phyloP scores from a whole-genome alignment of 2,329 filamentous ascomycete species.

The Neonectria neomacrospora region DNA sequence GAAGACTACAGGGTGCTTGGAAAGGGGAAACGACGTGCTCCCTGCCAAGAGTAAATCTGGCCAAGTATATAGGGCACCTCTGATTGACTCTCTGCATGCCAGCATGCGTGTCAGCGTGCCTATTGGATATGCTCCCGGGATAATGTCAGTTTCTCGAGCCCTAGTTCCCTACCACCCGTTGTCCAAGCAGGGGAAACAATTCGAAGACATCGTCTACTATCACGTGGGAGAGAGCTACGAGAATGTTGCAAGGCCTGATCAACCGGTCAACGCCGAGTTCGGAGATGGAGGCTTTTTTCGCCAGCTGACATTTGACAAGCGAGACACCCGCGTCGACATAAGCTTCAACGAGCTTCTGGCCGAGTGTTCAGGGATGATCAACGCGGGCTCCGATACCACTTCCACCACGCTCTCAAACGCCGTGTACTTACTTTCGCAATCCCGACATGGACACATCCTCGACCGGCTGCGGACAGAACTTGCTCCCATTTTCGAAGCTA shows the following conservation, averaged over 20 bases:
- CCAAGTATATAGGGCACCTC: slow-evolving; percentile 8
- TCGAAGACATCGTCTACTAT: slow-evolving; percentile 19
- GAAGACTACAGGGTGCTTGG: too few relatives aligned
- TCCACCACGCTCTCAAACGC: neutral
- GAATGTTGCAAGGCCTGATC: neutral
- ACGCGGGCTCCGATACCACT: neutral
- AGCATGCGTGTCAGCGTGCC: slow-evolving; percentile 11
- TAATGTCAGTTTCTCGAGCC: neutral
- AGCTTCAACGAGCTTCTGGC: neutral
- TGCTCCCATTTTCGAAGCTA: too few relatives aligned
- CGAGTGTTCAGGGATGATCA: neutral
- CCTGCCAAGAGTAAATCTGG: slow-evolving; percentile 5
- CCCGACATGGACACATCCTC: neutral
- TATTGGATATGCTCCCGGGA: neutral
- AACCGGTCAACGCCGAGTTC: neutral
- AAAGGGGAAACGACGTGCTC: neutral
- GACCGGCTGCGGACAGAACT: neutral
- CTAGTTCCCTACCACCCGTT: slow-evolving; percentile 11
- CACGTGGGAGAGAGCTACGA: slow-evolving; percentile 1
- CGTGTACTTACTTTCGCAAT: neutral
- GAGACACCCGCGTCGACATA: neutral
- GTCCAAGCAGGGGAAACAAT: slow-evolving; percentile 10
- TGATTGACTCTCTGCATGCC: slow-evolving; percentile 15
- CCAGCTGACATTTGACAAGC: neutral
- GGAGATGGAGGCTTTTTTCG: neutral